Conservation (phyloP, 371 early-diverging fungal genomes). For the Rhizopus delemar region DNA sequence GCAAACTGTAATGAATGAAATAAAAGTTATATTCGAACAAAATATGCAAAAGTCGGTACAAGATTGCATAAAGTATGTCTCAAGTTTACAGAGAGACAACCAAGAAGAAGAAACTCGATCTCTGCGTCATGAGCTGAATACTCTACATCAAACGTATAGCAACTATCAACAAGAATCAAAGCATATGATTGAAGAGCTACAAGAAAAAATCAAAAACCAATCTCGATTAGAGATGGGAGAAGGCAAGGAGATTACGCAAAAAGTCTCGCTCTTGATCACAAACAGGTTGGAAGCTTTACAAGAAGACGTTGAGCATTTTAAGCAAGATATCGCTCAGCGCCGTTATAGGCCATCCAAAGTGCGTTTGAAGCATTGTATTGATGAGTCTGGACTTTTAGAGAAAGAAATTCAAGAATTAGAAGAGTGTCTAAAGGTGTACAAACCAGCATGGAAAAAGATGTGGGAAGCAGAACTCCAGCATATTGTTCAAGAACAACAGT, state of each 20-base stretch:
- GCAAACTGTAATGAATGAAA: no score
- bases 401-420: slow-evolving; percentile 49
- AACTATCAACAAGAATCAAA: slow-evolving; percentile 12
- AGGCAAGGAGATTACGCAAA: slow-evolving; percentile 63
- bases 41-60: no score
- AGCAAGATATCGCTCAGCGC: slow-evolving; percentile 72
- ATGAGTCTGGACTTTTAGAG: slow-evolving; percentile 50
- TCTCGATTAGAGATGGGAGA: slow-evolving; percentile 46
- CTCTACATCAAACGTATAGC: no score
- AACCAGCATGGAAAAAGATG: slow-evolving; percentile 76
- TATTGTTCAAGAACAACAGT: slow-evolving; percentile 79
- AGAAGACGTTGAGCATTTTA: slow-evolving; percentile 72
- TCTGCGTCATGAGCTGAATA: no score
- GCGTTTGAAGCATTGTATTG: slow-evolving; percentile 53
- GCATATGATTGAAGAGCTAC: not conserved
- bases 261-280: slow-evolving; percentile 55
- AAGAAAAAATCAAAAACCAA: no score
- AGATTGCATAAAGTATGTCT: no score
- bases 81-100: no score
- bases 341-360: slow-evolving; percentile 65
- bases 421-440: slow-evolving; percentile 51
- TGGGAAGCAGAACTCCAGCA: slow-evolving; percentile 81
- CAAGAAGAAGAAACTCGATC: no score
- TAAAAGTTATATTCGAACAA: no score
- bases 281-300: slow-evolving; percentile 67